phyloP scores from a whole-genome alignment of 306 rosid species.

The Sesbania bispinosa region DNA sequence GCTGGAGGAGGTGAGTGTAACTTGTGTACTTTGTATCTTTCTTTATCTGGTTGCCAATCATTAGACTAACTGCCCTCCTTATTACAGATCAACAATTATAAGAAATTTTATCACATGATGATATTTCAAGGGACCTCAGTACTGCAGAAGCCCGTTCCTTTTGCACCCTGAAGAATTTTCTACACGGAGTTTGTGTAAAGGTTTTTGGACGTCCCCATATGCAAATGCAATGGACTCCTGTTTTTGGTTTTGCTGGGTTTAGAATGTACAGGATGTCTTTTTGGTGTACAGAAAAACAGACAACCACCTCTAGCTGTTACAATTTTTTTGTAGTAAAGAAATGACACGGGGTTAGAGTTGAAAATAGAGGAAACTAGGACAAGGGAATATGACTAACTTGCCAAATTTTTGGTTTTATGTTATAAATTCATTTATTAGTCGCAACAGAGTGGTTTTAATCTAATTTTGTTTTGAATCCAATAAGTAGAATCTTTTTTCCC shows the following conservation, averaged over 20 bases:
- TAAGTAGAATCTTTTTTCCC: not conserved
- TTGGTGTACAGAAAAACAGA: conserved; percentile 55
- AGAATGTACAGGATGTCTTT: conserved; percentile 46
- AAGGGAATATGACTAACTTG: conserved; percentile 1
- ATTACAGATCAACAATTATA: conserved; percentile 52
- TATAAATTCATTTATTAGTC: conserved; percentile 17
- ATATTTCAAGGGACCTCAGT: conserved; percentile 82
- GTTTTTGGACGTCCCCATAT: not conserved
- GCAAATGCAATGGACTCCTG: not conserved
- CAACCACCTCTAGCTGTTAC: conserved; percentile 23
- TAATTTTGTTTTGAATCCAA: not conserved
- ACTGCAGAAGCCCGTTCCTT: conserved; percentile 57
- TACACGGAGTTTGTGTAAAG: conserved; percentile 17
- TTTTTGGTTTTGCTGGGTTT: conserved; percentile 15
- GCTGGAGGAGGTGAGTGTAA: conserved; percentile 58
- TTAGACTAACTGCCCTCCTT: not conserved
- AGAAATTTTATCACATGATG: conserved; percentile 71
- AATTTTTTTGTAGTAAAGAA: conserved; percentile 41
- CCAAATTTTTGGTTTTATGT: conserved; percentile 30
- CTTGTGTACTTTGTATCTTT: not conserved
- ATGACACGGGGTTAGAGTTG: conserved; percentile 31
- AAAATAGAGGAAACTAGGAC: conserved; percentile 26
- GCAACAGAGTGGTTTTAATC: not conserved
- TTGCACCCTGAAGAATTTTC: conserved; percentile 28
- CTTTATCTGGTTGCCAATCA: not conserved